Evolutionary conservation across 345 rosid genomes (phyloP), one percentile per base, ranked within the genome.

Genomic region (Sisymbrium altissimum): DNA sequence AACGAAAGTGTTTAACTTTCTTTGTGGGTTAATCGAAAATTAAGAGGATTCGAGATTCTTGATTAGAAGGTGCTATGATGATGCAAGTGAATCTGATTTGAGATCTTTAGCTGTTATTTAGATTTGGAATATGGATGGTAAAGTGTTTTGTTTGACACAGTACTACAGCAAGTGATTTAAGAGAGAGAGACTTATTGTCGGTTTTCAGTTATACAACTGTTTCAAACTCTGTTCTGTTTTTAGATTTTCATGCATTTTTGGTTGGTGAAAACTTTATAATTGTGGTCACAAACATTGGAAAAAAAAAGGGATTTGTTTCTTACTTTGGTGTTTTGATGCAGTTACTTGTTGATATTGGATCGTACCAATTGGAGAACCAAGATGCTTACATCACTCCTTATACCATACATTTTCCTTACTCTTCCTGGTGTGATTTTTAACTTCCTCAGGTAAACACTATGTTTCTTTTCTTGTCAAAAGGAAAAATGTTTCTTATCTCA

Each of bases 331-430:
- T n/a, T 66, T 66, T 15, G 25, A 50, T 79, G 83, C 84, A 91
- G 97, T 58, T 94, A 91, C 81, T 78, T 94, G 81, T 75, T 91
- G 84, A 83, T 94, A 63, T 56, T 93, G 82, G 98, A 93, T 70
- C 91, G 93, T 73, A 94, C 97, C 56, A 93, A 91, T 69, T 93
- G 97, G 98, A 93, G 84, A 81, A 86, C 91, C 8, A 94, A 91
- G 77, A 94, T 94, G 88, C 83, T 94, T 75, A 89, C 98, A 14
- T 80, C 96, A 14, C 97, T 91, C 52, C 23, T 94, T n/a, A 79
- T 91, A 70, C 98, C 98, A 17, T 94, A 94, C 70, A 91, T 91
- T 57, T 94, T 91, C 87, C 85, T 94, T 41, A 91, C 88, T 78
- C 87, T 91, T 69, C 97, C 97, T 38, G 36, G 77, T 2, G 83